phyloP scores from a whole-genome alignment of 768 basidiomycete species.

The Phaeotremella fagi region DNA sequence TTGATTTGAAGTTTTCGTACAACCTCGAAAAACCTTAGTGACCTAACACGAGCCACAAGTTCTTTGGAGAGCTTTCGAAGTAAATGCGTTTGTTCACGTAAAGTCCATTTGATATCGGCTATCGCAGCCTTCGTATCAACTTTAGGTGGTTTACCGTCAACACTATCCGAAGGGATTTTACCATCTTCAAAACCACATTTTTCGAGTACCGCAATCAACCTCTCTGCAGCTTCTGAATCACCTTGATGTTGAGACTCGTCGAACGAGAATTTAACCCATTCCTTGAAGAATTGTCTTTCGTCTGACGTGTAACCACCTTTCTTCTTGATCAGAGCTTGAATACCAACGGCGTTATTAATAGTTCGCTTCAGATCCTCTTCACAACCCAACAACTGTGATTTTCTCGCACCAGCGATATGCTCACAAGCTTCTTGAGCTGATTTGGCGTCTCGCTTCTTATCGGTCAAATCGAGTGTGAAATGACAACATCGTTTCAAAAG shows the following conservation, averaged over 20 bases:
- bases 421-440: constrained; percentile 91
- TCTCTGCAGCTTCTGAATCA: constrained; percentile 31
- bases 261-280: constrained; percentile 29
- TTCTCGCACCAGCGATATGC: constrained; percentile 77
- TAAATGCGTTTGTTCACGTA: constrained; percentile 80
- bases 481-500: constrained; percentile 92
- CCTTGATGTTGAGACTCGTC: constrained; percentile 28
- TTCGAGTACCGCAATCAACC: constrained; percentile 24
- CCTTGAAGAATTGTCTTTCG: constrained; percentile 62
- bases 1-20: constrained; percentile 80
- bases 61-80: constrained; percentile 81
- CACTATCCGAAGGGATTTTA: constrained; percentile 47
- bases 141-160: constrained; percentile 53
- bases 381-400: constrained; percentile 72
- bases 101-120: constrained; percentile 64
- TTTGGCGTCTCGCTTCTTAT: constrained; percentile 46
- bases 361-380: constrained; percentile 65
- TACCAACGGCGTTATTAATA: constrained; percentile 61
- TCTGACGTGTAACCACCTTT: constrained; percentile 59
- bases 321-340: constrained; percentile 57
- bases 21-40: constrained; percentile 83
- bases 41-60: constrained; percentile 81
- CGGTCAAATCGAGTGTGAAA: constrained; percentile 53
- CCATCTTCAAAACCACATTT: constrained; percentile 29
- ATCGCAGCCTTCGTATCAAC: constrained; percentile 56